Base-by-base conservation (phyloP, 306 rosid genomes). In the Parietaria judaica region DNA sequence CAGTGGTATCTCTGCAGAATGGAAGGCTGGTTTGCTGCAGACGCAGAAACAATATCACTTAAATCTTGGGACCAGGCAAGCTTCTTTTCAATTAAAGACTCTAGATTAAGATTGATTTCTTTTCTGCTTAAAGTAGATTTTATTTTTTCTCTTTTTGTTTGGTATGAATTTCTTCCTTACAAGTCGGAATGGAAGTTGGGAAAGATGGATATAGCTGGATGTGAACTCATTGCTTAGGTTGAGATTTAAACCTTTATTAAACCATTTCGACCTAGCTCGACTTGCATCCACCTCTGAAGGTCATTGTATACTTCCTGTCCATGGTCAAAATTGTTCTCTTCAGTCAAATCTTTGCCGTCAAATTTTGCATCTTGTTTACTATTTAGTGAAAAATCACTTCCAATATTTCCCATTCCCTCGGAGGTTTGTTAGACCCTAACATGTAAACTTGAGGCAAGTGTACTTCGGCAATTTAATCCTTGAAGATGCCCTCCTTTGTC, bases 1-100 rank as follows among this genome's bases (percentile, higher is more conserved):
- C 99, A 88, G 67, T 94, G 99, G 99, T 94, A 94, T 78, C 69
- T 94, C 61, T 94, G 99, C 72, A 73, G 99, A 80, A 82, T 94
- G 99, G 99, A 94, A 72, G 99, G 99, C 50, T 94, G 99, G 99
- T 94, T 94, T 84, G 95, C 99, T 44, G 88, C 95, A 46, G 99
- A 94, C 86, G 79, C 95, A 38, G 96, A 94, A 41, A 74, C 94
- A 14, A 94, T 88, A 72, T 94, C 99, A 13, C 75, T 86, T 17
- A 88, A 94, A 80, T 72, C 76, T 74, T 94, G 99, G 99, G 99
- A 88, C 74, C 87, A 84, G 95, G 99, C 81, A 82, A 66, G 70
- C 64, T 69, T 74, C 66, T 53, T 23, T 9, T 62, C 51, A 36
- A 6, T 62, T 11, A 17, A 7, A 11, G 37, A 56, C 14, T 5